Percentiles rank a stretch among this genome's conserved stretches.
phyloP scores from a whole-genome alignment of 495 filamentous ascomycete species.

The Trichoderma asperelloides region DNA sequence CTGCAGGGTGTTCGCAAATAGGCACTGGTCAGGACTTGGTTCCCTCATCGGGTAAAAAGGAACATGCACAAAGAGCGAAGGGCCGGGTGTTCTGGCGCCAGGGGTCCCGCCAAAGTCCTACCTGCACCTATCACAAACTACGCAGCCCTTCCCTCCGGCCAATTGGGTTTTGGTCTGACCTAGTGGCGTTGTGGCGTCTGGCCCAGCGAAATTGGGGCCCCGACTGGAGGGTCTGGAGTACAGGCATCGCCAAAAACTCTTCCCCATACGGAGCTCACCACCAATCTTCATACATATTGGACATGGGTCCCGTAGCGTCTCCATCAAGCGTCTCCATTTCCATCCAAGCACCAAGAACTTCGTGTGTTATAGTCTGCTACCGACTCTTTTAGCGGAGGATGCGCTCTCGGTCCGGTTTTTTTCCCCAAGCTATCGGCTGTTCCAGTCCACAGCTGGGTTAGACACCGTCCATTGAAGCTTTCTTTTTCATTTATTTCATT shows the following conservation, averaged over 20 bases:
- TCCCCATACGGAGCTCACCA: neutral
- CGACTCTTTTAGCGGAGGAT: neutral
- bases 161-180: neutral
- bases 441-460: neutral
- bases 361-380: neutral
- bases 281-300: neutral
- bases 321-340: slow-evolving; percentile 2
- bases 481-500: neutral
- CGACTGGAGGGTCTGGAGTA: neutral
- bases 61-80: neutral
- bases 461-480: neutral
- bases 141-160: slow-evolving; percentile 1
- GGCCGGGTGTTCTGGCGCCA: neutral
- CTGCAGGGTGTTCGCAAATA: neutral
- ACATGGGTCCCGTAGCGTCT: neutral
- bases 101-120: neutral
- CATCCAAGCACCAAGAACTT: neutral
- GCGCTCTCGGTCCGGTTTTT: slow-evolving; percentile 6
- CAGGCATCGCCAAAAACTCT: neutral
- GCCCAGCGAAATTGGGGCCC: slow-evolving; percentile 3
- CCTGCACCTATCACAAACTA: slow-evolving; percentile 4
- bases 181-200: slow-evolving; percentile 4
- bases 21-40: neutral
- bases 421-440: slow-evolving; percentile 4
- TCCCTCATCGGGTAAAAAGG: slow-evolving; percentile 7